Evolutionary conservation across 2,329 filamentous ascomycete species (phyloP).

Genomic region (Lasiodiplodia gonubiensis): DNA sequence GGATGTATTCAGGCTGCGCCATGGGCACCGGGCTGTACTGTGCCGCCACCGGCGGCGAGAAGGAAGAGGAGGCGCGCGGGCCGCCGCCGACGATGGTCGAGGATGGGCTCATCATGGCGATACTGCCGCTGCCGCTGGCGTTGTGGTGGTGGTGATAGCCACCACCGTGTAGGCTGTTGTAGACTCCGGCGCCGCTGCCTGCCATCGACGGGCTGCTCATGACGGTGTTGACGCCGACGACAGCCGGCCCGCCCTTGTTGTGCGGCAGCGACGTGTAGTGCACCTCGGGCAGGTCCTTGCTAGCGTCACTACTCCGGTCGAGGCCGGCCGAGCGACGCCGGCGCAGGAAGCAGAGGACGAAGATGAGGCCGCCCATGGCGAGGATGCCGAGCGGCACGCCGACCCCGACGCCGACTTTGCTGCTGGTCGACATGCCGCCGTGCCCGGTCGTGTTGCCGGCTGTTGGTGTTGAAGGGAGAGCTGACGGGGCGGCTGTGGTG

Average conservation of each 20-base stretch:
- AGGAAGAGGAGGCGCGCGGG: too few relatives aligned
- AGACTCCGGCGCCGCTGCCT: too few relatives aligned
- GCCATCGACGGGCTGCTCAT: too few relatives aligned
- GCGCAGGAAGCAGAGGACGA: not conserved
- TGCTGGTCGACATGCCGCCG: not conserved
- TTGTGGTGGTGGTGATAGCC: too few relatives aligned
- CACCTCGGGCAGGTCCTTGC: conserved; percentile 1
- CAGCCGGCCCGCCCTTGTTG: not conserved
- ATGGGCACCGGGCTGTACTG: not conserved
- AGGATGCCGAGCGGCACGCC: conserved; percentile 63
- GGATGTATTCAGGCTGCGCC: not conserved
- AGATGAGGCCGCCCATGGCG: conserved; percentile 49
- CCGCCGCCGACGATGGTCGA: too few relatives aligned
- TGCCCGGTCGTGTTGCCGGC: not conserved
- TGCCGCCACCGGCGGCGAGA: too few relatives aligned
- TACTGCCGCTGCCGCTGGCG: too few relatives aligned
- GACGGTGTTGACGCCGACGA: too few relatives aligned
- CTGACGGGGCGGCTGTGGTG: not conserved
- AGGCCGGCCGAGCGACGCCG: too few relatives aligned
- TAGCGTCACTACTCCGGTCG: not conserved
- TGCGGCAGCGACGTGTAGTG: conserved; percentile 1
- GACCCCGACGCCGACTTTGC: conserved; percentile 39
- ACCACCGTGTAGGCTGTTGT: too few relatives aligned
- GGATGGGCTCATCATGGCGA: too few relatives aligned
- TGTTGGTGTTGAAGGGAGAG: not conserved